Conservation (phyloP, 306 rosid species). For the Gynostemma pentaphyllum region DNA sequence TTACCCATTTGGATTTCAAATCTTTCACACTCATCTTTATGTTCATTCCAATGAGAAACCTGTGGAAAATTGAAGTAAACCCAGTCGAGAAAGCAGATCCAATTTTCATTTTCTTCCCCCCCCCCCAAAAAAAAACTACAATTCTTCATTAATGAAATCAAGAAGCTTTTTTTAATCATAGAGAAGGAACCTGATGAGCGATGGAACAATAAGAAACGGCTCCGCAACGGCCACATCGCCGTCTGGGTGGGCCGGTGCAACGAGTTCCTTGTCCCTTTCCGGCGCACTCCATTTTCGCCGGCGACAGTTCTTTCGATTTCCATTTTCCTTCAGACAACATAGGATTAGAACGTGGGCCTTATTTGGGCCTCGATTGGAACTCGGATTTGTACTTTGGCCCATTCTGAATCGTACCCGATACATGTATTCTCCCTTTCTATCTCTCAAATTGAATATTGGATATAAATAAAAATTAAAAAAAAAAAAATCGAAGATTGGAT, state of each 20-base stretch:
- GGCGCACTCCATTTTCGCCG: conserved; percentile 61
- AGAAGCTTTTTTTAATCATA: not conserved
- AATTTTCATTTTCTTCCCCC: too few species aligned
- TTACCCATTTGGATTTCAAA: conserved; percentile 58
- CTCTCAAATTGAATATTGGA: too few species aligned
- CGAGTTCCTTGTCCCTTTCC: conserved; percentile 55
- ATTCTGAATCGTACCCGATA: too few species aligned
- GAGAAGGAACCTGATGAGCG: conserved; percentile 53
- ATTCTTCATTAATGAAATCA: too few species aligned
- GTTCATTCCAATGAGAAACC: conserved; percentile 71
- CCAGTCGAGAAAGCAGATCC: too few species aligned
- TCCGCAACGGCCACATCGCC: conserved; percentile 59
- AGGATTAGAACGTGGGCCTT: not conserved
- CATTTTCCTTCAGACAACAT: too few species aligned
- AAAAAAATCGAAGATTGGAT: too few species aligned
- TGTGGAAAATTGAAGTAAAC: conserved; percentile 9
- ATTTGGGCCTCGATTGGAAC: not conserved
- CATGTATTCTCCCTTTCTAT: too few species aligned
- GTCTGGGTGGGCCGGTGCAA: conserved; percentile 47
- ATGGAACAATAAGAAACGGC: conserved; percentile 80
- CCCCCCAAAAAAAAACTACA: too few species aligned
- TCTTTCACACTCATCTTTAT: conserved; percentile 78
- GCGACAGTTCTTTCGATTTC: not conserved
- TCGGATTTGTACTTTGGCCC: not conserved
- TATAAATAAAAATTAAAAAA: not conserved